Evolutionary conservation across 495 filamentous ascomycete genomes (phyloP), one percentile per base, ranked within the genome.

Genomic region (Xanthoparmelia taractica): DNA sequence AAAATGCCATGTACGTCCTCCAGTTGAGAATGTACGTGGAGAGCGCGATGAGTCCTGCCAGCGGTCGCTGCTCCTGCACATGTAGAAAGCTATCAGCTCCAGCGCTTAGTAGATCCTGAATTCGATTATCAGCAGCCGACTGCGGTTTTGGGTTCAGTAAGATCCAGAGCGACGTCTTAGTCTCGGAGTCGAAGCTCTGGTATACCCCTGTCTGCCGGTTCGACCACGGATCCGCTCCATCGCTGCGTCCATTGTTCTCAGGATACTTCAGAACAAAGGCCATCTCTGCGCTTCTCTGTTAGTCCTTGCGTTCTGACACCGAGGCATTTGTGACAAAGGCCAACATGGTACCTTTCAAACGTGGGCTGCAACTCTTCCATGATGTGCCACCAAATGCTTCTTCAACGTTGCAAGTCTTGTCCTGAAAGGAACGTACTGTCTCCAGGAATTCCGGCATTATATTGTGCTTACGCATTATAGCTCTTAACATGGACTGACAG

Each of bases 171-270:
- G 67, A 70, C 48, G 72, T 70, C 40, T 60, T 64, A 12, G 66
- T 75, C 20, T 34, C 27, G 7, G 58, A 27, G 40, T 77, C 67
- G 56, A 70, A 72, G 61, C 71, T 72, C 38, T 78, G 77, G 63
- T 76, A 80, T 7, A 80, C 59, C 0, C 75, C 77, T 10, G 67
- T 78, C 60, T 79, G 78, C 17, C 78, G 77, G 40, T 78, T 70
- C 8, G 68, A 68, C 78, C 78, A 80, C 20, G 68, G 64, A 17
- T 73, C 67, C 34, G 15, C 58, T 43, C 63, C 62, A 15, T 74
- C 66, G 1, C 66, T 63, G 17, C 63, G 57, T 11, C 61, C 20
- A 45, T 78, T 78, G 40, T 71, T 63, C 56, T 75, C 73, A 11
- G 75, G 75, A 45, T 79, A 78, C 61, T 73, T 75, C 47, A 77